Conservation (phyloP, 2,329 filamentous ascomycete genomes). For the Cadophora sp. region DNA sequence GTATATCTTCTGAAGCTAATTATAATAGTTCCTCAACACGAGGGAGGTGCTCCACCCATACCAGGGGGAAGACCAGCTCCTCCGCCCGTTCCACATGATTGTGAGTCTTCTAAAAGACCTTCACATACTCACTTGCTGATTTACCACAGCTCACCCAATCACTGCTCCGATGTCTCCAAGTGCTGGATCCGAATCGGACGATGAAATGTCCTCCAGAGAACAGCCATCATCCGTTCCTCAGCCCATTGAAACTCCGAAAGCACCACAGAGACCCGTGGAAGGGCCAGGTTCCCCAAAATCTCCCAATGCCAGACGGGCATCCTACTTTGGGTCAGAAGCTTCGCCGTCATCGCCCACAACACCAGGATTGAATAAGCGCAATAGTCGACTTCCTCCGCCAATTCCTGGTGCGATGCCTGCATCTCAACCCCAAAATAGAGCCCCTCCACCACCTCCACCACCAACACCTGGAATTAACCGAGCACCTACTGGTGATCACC, state of each 20-base stretch:
- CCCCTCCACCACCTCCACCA: slow-evolving; percentile 74
- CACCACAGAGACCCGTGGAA: slow-evolving; percentile 52
- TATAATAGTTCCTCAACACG: slow-evolving; percentile 40
- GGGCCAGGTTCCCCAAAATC: slow-evolving; percentile 52
- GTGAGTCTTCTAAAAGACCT: slow-evolving; percentile 55
- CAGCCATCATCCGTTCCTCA: slow-evolving; percentile 52
- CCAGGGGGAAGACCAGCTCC: slow-evolving; percentile 58
- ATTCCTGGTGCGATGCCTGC: slow-evolving; percentile 61
- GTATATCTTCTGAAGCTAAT: not conserved
- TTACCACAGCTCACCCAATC: slow-evolving; percentile 65
- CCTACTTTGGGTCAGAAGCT: slow-evolving; percentile 46
- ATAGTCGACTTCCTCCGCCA: slow-evolving; percentile 63
- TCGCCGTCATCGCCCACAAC: slow-evolving; percentile 48
- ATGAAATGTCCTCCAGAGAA: slow-evolving; percentile 73
- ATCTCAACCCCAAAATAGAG: slow-evolving; percentile 60
- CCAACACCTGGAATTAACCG: slow-evolving; percentile 66
- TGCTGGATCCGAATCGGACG: slow-evolving; percentile 85
- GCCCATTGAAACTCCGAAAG: slow-evolving; percentile 50
- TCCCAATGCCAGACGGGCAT: slow-evolving; percentile 47
- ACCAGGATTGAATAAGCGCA: slow-evolving; percentile 56
- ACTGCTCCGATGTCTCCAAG: slow-evolving; percentile 69
- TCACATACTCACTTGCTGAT: slow-evolving; percentile 38
- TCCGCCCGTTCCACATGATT: slow-evolving; percentile 64
- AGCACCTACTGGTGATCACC: slow-evolving; percentile 64
- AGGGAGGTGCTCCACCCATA: slow-evolving; percentile 44